These are phyloP conservation scores for Pichiaceae sp. DNA, from an alignment of 1,139 yeast genomes.

Conservation along the genomic window DNA sequence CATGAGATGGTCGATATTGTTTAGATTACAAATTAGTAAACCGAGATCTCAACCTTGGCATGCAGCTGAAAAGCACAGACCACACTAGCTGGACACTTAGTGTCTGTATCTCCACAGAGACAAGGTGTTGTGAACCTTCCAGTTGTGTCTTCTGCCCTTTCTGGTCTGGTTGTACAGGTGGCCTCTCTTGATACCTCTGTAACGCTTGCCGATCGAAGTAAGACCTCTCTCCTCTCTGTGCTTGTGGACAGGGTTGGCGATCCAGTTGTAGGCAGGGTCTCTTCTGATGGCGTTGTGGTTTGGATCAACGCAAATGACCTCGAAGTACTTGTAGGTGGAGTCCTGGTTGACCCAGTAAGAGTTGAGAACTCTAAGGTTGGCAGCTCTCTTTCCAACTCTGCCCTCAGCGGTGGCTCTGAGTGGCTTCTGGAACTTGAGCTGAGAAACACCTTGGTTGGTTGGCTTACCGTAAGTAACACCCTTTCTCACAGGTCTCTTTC, in stretches of 20 bases:
- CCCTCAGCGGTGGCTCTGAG: slow-evolving; percentile 98
- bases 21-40: too few relatives aligned
- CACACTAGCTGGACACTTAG: too few relatives aligned
- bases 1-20: too few relatives aligned
- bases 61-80: too few relatives aligned
- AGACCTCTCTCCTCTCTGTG: slow-evolving; percentile 99
- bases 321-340: slow-evolving; percentile 98
- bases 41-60: too few relatives aligned
- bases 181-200: slow-evolving; percentile 99
- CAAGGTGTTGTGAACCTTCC: slow-evolving; percentile 99
- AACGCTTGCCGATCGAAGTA: slow-evolving; percentile 96
- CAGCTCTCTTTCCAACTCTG: slow-evolving; percentile 98
- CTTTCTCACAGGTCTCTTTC: slow-evolving; percentile 99
- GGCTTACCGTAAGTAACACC: slow-evolving; percentile 99
- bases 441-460: slow-evolving; percentile 99
- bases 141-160: slow-evolving; percentile 98
- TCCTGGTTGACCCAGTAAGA: slow-evolving; percentile 99
- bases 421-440: slow-evolving; percentile 98
- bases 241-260: slow-evolving; percentile 98
- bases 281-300: slow-evolving; percentile 98
- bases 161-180: slow-evolving; percentile 97
- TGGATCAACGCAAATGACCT: slow-evolving; percentile 96
- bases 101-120: slow-evolving; percentile 99
- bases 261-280: slow-evolving; percentile 99
- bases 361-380: slow-evolving; percentile 98